These are phyloP conservation scores for Didymella segeticola DNA, from an alignment of 2,329 filamentous ascomycete genomes.

Conservation along the genomic window DNA sequence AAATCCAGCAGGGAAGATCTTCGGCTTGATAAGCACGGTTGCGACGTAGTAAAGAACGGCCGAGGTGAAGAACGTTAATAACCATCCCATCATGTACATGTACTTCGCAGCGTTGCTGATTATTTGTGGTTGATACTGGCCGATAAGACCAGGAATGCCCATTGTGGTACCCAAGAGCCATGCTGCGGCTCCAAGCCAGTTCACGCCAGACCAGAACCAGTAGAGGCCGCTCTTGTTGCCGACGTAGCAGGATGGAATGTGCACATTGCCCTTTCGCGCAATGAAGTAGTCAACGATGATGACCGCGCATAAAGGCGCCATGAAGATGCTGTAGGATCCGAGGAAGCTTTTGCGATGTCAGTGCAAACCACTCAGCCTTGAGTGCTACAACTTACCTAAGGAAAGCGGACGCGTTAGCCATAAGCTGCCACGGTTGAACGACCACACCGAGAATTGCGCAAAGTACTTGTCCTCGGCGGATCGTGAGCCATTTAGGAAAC, in stretches of 20 bases:
- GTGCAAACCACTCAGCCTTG: neutral
- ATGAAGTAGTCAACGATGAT: constrained; percentile 52
- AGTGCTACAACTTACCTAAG: constrained; percentile 26
- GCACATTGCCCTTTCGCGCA: constrained; percentile 50
- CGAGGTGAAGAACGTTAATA: constrained; percentile 42
- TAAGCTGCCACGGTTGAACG: constrained; percentile 48
- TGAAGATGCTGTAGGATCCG: constrained; percentile 51
- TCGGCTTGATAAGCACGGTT: constrained; percentile 25
- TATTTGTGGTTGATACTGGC: constrained; percentile 40
- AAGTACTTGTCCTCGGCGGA: constrained; percentile 51
- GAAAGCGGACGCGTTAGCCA: constrained; percentile 51
- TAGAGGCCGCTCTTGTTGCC: constrained; percentile 33
- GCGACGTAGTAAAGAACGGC: constrained; percentile 36
- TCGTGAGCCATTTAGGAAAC: constrained; percentile 53
- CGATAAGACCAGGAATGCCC: constrained; percentile 44
- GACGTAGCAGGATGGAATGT: constrained; percentile 50
- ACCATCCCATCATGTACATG: constrained; percentile 48
- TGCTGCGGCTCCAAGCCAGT: constrained; percentile 41
- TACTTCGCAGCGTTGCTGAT: constrained; percentile 41
- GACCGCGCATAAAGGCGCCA: constrained; percentile 49
- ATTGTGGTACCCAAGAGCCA: constrained; percentile 42
- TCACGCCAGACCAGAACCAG: constrained; percentile 43
- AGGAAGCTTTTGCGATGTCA: constrained; percentile 47
- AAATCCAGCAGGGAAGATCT: constrained; percentile 27
- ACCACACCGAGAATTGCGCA: constrained; percentile 46